Percentiles rank a stretch among this genome's conserved stretches.
Conservation (phyloP, 129 eudicot genomes). For the Heracleum sosnowskyi region DNA sequence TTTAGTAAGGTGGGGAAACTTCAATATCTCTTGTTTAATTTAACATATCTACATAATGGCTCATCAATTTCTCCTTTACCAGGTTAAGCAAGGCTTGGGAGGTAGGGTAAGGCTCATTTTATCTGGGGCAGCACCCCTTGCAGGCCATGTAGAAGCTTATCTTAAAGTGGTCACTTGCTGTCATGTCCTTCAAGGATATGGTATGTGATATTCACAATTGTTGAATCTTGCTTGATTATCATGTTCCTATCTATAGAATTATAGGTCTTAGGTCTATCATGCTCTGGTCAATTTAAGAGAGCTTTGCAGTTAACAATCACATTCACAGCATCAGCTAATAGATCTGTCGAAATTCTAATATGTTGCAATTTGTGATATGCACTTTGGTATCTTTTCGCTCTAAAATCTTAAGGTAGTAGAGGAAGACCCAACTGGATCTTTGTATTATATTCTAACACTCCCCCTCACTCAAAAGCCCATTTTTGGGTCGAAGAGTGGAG, state of each 20-base stretch:
- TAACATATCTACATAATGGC: not conserved
- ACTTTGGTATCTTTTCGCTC: not conserved
- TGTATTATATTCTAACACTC: too few species aligned
- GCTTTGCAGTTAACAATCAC: not conserved
- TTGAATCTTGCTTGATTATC: not conserved
- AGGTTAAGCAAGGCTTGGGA: conserved; percentile 67
- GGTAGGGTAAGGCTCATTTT: conserved; percentile 43
- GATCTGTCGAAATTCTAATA: not conserved
- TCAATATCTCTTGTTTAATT: not conserved
- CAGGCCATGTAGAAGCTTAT: conserved; percentile 39
- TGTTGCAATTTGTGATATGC: not conserved
- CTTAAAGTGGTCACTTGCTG: conserved; percentile 43
- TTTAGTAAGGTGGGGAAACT: conserved; percentile 60
- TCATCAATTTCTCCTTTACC: conserved; percentile 8
- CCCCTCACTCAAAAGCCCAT: too few species aligned
- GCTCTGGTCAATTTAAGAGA: not conserved
- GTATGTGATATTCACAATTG: conserved; percentile 9
- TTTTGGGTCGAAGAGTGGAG: too few species aligned
- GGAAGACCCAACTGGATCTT: too few species aligned
- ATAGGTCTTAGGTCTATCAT: not conserved
- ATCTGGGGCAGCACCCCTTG: conserved; percentile 60
- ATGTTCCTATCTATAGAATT: not conserved
- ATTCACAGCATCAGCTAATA: not conserved
- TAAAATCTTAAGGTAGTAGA: too few species aligned
- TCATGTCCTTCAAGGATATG: conserved; percentile 61